Evolutionary conservation across 2,329 filamentous ascomycete genomes (phyloP), one percentile per base, ranked within the genome.

Genomic region (Aureobasidium melanogenum): DNA sequence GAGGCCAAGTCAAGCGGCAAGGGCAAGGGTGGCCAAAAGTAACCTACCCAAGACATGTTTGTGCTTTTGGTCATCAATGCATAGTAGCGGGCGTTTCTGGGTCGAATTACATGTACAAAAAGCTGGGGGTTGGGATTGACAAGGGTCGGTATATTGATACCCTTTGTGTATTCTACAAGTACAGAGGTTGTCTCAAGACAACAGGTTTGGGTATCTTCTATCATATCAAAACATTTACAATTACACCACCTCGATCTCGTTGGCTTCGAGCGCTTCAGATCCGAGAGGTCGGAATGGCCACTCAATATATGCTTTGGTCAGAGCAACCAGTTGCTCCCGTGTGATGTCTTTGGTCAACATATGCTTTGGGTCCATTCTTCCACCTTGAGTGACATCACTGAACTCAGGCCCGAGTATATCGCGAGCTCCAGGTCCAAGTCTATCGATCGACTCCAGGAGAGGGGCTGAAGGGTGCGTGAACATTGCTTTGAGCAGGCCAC

Each of bases 221-320:
- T 47, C 54, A 46, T 58, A 12, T 46, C 26, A 56, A 56, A 43
- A 30, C 30, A 8, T 34, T 32, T 41, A 28, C 15, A 36, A 5
- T 5, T 58, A 43, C 17, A 46, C 41, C 26, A 26, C 28, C 7
- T 34, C 43, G 10, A 19, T 38, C n/a, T 38, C 59, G 2, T 26
- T 26, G 22, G 19, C 38, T n/a, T 61, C 59, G 8, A 52, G n/a
- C 28, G 34, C 59, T 43, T 64, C 61, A 14, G 44, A 17, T 14
- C 44, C 56, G 8, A 50, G 15, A 5, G 72, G 72, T 64, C 66
- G 66, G 60, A 88, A 88, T 0, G 86, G 86, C 87, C 87, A 90
- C 55, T 80, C 74, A 71, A 83, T 77, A 79, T 84, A 89, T 0
- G 80, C 79, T 65, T 82, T 76, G 5, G 85, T 63, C 17, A 89